Conservation (phyloP, 176 grass and related monocot genomes). For the Miscanthus lutarioriparius region DNA sequence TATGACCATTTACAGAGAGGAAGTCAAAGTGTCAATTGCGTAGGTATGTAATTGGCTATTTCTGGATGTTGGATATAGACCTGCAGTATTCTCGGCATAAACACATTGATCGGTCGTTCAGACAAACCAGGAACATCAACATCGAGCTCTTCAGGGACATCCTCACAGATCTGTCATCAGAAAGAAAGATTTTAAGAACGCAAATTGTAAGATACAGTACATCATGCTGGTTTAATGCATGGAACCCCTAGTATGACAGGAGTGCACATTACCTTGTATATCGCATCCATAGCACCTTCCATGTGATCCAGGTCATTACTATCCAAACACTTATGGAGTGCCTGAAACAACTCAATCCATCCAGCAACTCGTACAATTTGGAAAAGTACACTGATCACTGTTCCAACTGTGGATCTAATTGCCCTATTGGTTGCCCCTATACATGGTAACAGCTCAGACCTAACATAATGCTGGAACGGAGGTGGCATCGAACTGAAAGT, state of each 20-base stretch:
- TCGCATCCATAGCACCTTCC: slow-evolving; percentile 98
- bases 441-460: slow-evolving; percentile 78
- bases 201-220: not conserved
- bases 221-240: slow-evolving; percentile 10
- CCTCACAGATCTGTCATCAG: slow-evolving; percentile 83
- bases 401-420: slow-evolving; percentile 91
- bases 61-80: slow-evolving; percentile 38
- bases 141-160: slow-evolving; percentile 96
- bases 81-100: slow-evolving; percentile 91
- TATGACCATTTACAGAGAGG: slow-evolving; percentile 2
- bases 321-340: slow-evolving; percentile 76
- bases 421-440: slow-evolving; percentile 75
- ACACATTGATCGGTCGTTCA: slow-evolving; percentile 89
- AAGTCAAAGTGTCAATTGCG: slow-evolving; percentile 3
- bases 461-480: slow-evolving; percentile 71
- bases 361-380: slow-evolving; percentile 76
- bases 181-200: slow-evolving; percentile 23
- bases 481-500: slow-evolving; percentile 69
- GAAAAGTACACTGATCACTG: slow-evolving; percentile 87
- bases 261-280: slow-evolving; percentile 79
- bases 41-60: not conserved
- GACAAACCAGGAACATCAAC: slow-evolving; percentile 84
- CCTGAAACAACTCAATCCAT: slow-evolving; percentile 90
- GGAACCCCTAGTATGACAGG: slow-evolving; percentile 4
- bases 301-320: slow-evolving; percentile 90